Base-by-base conservation (phyloP, 2,329 filamentous ascomycete species). In the Trichoderma simmonsii region DNA sequence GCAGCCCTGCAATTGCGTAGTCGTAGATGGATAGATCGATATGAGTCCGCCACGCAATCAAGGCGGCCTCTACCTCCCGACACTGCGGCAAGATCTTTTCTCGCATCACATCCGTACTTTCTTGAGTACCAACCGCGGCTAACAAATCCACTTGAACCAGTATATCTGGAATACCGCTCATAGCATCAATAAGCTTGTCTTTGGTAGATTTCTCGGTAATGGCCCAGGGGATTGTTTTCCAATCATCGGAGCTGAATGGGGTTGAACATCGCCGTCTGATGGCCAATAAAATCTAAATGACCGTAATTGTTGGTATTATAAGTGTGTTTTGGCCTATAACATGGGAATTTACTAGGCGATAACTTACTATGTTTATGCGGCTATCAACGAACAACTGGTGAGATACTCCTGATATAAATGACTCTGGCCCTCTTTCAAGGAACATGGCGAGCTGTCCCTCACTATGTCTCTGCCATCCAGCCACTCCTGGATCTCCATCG, bases 361-460 rank as follows among this genome's bases (percentile, higher is more conserved):
- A 9, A n/a, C 68, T 32, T 21, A 64, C 68, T 36, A 63, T 48
- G 12, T 62, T 71, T 56, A 63, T 71, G n/a, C 60, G 68, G 8
- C 30, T 71, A n/a, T 71, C 68, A 30, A 24, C 24, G 34, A 71
- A 71, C 5, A 71, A 48, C 34, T 71, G 43, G 18, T 68, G 70
- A n/a, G 62, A 28, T 24, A 24, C 48, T 34, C 70, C 63, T 2
- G 51, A 60, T 18, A 28, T 18, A n/a, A 67, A 71, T 3, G 63
- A 67, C 3, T 54, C 30, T 1, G 70, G 61, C 4, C 70, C 70
- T 43, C 70, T 34, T 9, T 54, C 28, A 36, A 71, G 70, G 34
- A 71, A 61, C 62, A 71, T 59, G 6, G 70, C 70, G 3, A 71
- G 14, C 11, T 71, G 70, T 6, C 70, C 70, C n/a, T 67, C 63